phyloP scores from a whole-genome alignment of 2,329 filamentous ascomycete genomes.

The Alternaria burnsii region DNA sequence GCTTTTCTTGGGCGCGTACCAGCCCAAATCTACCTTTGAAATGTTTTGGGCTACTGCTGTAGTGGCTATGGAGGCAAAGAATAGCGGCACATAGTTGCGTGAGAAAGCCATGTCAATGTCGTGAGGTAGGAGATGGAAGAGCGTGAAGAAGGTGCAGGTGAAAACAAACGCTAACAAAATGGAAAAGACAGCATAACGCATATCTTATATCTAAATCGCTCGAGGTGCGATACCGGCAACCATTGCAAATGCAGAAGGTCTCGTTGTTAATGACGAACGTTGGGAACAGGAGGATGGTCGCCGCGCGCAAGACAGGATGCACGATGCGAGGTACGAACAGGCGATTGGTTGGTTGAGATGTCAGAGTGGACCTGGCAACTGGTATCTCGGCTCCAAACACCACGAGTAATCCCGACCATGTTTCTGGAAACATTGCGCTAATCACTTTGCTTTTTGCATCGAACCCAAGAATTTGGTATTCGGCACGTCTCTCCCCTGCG shows the following conservation, averaged over 20 bases:
- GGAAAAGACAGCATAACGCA: conserved; percentile 32
- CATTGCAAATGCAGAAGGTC: conserved; percentile 34
- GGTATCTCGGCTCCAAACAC: not conserved
- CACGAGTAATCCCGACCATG: not conserved
- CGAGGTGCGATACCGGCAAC: conserved; percentile 12
- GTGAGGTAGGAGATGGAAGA: conserved; percentile 27
- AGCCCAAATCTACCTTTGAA: conserved; percentile 36
- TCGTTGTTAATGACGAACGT: conserved; percentile 18
- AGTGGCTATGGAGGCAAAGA: conserved; percentile 31
- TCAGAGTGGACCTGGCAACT: not conserved
- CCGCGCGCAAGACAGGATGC: conserved; percentile 16
- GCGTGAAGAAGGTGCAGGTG: conserved; percentile 25
- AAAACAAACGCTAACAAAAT: conserved; percentile 26
- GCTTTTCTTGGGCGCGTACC: conserved; percentile 49
- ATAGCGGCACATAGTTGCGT: conserved; percentile 24
- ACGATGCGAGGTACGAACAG: conserved; percentile 22
- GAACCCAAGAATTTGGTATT: not conserved
- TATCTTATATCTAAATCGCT: conserved; percentile 26
- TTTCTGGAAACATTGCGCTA: not conserved
- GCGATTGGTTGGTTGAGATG: conserved; percentile 24
- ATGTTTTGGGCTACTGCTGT: conserved; percentile 22
- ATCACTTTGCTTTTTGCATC: not conserved
- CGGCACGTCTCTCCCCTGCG: not conserved
- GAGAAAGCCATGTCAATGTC: conserved; percentile 34
- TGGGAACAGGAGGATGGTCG: conserved; percentile 12